Conservation (phyloP, 2,329 filamentous ascomycete species). For the Colletotrichum godetiae region DNA sequence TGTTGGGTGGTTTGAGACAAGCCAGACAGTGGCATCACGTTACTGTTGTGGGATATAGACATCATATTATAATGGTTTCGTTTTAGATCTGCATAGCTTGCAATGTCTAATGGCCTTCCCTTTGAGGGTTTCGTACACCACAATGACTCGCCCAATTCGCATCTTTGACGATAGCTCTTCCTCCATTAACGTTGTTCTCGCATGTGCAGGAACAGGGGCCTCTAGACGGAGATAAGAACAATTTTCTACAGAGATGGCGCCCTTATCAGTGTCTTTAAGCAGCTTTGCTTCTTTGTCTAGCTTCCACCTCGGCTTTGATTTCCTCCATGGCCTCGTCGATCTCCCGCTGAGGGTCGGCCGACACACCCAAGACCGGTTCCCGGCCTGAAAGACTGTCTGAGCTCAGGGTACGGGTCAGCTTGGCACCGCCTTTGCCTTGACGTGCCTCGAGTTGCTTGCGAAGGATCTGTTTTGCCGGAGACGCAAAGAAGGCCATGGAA, state of each 20-base stretch:
- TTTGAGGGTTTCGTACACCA: neutral
- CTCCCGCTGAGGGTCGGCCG: constrained; percentile 79
- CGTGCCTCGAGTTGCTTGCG: constrained; percentile 69
- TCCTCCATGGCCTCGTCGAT: constrained; percentile 83
- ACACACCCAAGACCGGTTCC: constrained; percentile 80
- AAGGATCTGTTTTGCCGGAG: constrained; percentile 75
- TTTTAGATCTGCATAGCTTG: constrained; percentile 13
- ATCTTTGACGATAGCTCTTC: neutral
- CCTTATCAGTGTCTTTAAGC: neutral
- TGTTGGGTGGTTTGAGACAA: neutral
- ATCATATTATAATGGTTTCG: constrained; percentile 18
- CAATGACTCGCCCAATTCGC: neutral
- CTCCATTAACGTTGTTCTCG: neutral
- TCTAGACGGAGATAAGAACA: neutral
- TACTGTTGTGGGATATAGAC: constrained; percentile 13
- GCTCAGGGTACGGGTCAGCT: constrained; percentile 62
- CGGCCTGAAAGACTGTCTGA: constrained; percentile 66
- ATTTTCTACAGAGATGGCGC: neutral
- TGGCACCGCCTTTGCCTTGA: constrained; percentile 57
- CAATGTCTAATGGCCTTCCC: constrained; percentile 23
- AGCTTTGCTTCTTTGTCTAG: constrained; percentile 35
- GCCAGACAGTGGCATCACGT: neutral
- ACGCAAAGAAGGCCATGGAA: constrained; percentile 81
- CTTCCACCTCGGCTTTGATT: constrained; percentile 78
- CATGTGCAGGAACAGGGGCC: neutral